phyloP scores from a whole-genome alignment of 2,329 filamentous ascomycete genomes.

The Alternaria viburni region DNA sequence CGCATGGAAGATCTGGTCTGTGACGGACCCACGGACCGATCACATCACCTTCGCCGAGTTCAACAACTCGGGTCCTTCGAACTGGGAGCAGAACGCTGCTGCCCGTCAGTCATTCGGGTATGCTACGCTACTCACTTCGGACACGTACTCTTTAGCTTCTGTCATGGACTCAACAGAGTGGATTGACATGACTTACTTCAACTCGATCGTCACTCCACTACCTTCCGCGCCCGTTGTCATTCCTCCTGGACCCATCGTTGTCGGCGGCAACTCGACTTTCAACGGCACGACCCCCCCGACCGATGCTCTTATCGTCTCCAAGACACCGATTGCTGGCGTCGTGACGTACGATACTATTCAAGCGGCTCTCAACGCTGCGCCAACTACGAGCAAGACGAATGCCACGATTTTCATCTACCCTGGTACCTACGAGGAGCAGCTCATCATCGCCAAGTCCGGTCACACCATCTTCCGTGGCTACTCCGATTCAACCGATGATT shows the following conservation, averaged over 20 bases:
- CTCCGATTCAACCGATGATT: slow-evolving; percentile 45
- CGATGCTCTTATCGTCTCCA: slow-evolving; percentile 50
- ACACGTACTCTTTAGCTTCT: slow-evolving; percentile 40
- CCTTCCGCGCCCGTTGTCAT: slow-evolving; percentile 21
- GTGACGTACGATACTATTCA: slow-evolving; percentile 49
- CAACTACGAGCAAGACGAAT: slow-evolving; percentile 45
- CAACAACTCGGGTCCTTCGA: slow-evolving; percentile 58
- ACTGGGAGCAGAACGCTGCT: slow-evolving; percentile 46
- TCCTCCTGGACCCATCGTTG: slow-evolving; percentile 31
- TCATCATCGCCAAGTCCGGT: slow-evolving; percentile 48
- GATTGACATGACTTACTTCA: slow-evolving; percentile 51
- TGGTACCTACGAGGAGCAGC: slow-evolving; percentile 49
- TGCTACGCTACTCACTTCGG: slow-evolving; percentile 45
- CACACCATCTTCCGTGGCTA: slow-evolving; percentile 51
- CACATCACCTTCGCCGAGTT: slow-evolving; percentile 65
- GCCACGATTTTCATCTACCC: slow-evolving; percentile 52
- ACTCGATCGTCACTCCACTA: slow-evolving; percentile 45
- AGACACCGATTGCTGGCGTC: slow-evolving; percentile 42
- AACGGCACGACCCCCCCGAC: slow-evolving; percentile 43
- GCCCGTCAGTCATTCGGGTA: slow-evolving; percentile 45
- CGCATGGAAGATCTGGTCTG: slow-evolving; percentile 65
- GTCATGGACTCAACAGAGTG: slow-evolving; percentile 48
- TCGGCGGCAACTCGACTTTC: slow-evolving; percentile 29
- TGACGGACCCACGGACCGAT: slow-evolving; percentile 54
- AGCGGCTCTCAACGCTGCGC: slow-evolving; percentile 44